phyloP scores from a whole-genome alignment of 1,284 basidiomycete genomes.

The Fistulina hepatica region DNA sequence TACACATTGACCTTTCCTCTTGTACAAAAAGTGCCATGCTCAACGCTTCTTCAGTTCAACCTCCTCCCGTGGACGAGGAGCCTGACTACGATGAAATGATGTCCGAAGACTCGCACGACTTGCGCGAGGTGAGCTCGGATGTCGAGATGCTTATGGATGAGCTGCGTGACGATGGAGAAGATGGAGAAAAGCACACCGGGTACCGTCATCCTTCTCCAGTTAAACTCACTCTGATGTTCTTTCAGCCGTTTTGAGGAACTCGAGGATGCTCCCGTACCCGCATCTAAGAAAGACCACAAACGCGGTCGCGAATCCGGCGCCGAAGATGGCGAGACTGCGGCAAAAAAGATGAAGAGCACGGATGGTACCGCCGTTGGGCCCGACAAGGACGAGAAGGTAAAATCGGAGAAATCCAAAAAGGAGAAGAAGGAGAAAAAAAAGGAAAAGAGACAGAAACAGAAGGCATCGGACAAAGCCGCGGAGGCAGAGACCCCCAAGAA shows the following conservation, averaged over 20 bases:
- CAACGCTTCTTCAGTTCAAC: constrained; percentile 34
- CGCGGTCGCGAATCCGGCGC: constrained; percentile 34
- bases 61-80: constrained; percentile 35
- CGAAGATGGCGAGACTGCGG: constrained; percentile 45
- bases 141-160: constrained; percentile 57
- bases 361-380: constrained; percentile 27
- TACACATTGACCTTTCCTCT: constrained; percentile 22
- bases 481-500: constrained; percentile 23
- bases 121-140: constrained; percentile 67
- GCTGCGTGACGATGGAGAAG: constrained; percentile 39
- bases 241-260: constrained; percentile 56
- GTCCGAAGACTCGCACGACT: constrained; percentile 48
- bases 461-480: too few relatives aligned
- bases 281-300: constrained; percentile 34
- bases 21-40: constrained; percentile 8
- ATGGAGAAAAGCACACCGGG: too few relatives aligned
- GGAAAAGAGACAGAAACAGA: too few relatives aligned
- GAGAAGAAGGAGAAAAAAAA: constrained; percentile 15
- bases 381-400: constrained; percentile 22
- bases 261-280: constrained; percentile 26
- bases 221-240: neutral
- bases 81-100: constrained; percentile 38
- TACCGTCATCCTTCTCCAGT: constrained; percentile 14
- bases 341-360: constrained; percentile 25
- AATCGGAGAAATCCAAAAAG: constrained; percentile 24